Evolutionary conservation across 768 basidiomycete species (phyloP).

Genomic region (Amanita thiersii): DNA sequence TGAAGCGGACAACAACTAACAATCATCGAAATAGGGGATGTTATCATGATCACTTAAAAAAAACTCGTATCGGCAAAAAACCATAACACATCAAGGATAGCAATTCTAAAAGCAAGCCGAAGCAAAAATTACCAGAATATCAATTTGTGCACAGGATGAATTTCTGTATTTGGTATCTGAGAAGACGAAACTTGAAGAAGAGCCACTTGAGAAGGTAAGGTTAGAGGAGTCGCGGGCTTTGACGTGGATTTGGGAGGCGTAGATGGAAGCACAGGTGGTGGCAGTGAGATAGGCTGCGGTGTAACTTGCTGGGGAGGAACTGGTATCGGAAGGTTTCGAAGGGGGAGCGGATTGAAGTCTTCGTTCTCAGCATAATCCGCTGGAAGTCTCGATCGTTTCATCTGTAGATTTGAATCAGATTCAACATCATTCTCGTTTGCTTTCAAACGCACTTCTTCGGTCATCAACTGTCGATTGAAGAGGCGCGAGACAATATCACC

Average conservation of each 20-base stretch:
- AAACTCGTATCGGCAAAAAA: conserved; percentile 1
- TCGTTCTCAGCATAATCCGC: neutral
- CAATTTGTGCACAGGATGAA: conserved; percentile 3
- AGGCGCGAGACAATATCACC: conserved; percentile 40
- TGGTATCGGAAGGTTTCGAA: neutral
- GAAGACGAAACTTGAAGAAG: neutral
- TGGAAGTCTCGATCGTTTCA: conserved; percentile 5
- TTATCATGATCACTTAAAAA: conserved; percentile 2
- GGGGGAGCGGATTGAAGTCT: neutral
- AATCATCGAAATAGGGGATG: conserved; percentile 10
- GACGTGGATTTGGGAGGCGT: neutral
- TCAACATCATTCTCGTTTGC: too few species aligned
- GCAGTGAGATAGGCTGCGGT: neutral
- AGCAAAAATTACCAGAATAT: conserved; percentile 5
- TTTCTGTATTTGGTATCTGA: neutral
- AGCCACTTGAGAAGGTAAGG: neutral
- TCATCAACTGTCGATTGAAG: conserved; percentile 58
- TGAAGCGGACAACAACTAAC: conserved; percentile 7
- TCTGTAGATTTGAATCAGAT: neutral
- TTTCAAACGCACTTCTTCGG: conserved; percentile 63
- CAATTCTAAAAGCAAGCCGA: neutral
- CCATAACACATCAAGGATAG: conserved; percentile 8
- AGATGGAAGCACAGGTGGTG: neutral
- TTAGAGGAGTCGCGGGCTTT: neutral
- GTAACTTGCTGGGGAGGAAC: neutral